Conservation (phyloP, 495 filamentous ascomycete genomes). For the Podospora pseudoanserina region DNA sequence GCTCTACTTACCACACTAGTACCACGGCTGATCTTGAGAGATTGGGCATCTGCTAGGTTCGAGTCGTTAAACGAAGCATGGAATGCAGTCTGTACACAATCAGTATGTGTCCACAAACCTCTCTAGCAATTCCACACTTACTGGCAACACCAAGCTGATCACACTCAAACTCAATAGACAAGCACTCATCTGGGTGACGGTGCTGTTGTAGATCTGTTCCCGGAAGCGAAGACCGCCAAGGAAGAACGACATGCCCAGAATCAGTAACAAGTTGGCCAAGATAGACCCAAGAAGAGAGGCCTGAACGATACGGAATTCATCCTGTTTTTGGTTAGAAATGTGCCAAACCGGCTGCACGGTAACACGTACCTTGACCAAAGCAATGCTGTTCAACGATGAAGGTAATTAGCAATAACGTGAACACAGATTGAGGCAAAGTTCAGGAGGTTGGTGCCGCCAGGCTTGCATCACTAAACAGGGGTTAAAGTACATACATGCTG, state of each 20-base stretch:
- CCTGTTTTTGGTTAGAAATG: conserved; percentile 29
- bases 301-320: conserved; percentile 85
- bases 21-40: conserved; percentile 77
- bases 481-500: conserved; percentile 34
- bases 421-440: not conserved
- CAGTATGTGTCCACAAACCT: not conserved
- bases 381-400: conserved; percentile 46
- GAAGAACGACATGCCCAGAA: conserved; percentile 85
- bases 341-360: not conserved
- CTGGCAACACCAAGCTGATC: conserved; percentile 59
- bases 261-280: conserved; percentile 78
- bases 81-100: conserved; percentile 60
- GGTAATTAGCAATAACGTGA: conserved; percentile 19
- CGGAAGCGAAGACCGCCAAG: conserved; percentile 78
- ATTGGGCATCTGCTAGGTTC: conserved; percentile 57
- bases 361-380: conserved; percentile 52
- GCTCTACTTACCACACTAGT: conserved; percentile 58
- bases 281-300: conserved; percentile 86
- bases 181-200: conserved; percentile 89
- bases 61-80: conserved; percentile 69
- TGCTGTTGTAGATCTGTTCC: conserved; percentile 92
- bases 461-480: not conserved
- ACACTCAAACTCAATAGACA: conserved; percentile 83
- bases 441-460: not conserved
- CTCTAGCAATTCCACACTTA: not conserved